Percentiles rank a stretch among this genome's conserved stretches.
Conservation (phyloP, 2,329 filamentous ascomycete species). For the Teratosphaeria viscida region DNA sequence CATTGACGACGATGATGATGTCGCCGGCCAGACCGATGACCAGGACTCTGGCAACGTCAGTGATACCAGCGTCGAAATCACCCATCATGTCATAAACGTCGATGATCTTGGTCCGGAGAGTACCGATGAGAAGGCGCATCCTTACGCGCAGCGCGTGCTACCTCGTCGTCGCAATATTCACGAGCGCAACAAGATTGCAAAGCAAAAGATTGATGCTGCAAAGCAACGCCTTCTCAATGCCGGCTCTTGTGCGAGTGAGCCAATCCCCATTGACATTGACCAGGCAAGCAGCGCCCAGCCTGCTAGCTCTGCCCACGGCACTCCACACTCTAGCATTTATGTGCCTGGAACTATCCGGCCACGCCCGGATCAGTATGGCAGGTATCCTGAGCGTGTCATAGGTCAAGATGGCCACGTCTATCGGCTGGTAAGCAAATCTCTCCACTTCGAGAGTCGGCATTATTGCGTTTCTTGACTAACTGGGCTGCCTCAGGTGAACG, state of each 20-base stretch:
- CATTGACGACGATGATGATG: constrained; percentile 48
- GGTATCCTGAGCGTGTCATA: not conserved
- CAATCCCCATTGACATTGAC: not conserved
- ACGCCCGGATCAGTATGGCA: not conserved
- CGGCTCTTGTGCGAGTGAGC: not conserved
- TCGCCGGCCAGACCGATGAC: constrained; percentile 23
- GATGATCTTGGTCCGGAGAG: constrained; percentile 22
- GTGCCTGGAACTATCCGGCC: not conserved
- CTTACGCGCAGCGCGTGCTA: constrained; percentile 10
- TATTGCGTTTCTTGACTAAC: not conserved
- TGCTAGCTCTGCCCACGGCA: not conserved
- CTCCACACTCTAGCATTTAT: not conserved
- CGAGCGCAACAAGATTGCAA: constrained; percentile 7
- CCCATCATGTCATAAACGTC: constrained; percentile 13
- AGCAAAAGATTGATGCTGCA: constrained; percentile 8
- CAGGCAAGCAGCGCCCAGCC: no score
- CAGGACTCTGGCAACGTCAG: constrained; percentile 15
- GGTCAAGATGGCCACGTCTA: not conserved
- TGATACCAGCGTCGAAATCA: constrained; percentile 21
- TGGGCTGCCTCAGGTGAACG: not conserved
- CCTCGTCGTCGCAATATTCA: constrained; percentile 6
- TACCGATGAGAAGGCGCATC: constrained; percentile 12
- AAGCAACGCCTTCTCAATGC: constrained; percentile 3
- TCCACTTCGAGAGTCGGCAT: not conserved
- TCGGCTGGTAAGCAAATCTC: not conserved